Conservation (phyloP, 192 early-diverging fungal species). For the Backusella sp. region DNA sequence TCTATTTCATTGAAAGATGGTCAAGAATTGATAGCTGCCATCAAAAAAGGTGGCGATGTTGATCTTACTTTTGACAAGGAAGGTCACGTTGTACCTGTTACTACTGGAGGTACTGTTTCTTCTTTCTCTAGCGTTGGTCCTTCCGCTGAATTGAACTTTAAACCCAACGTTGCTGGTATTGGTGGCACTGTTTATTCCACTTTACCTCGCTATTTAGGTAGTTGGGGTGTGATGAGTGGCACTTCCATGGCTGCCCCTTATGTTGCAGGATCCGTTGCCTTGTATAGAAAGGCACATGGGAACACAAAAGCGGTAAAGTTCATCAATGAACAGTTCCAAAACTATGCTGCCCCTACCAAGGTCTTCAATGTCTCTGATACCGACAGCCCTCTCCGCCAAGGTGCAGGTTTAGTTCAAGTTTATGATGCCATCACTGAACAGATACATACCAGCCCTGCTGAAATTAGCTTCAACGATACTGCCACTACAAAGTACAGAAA, state of each 20-base stretch:
- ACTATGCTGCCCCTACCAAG: conserved; percentile 19
- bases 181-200: conserved; percentile 60
- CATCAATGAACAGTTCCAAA: conserved; percentile 37
- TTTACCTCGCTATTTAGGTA: conserved; percentile 43
- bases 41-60: conserved; percentile 26
- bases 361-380: not conserved
- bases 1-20: not conserved
- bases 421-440: conserved; percentile 38
- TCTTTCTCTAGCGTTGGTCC: conserved; percentile 70
- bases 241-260: conserved; percentile 92
- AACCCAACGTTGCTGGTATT: conserved; percentile 55
- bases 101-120: conserved; percentile 56
- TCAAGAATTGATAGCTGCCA: not conserved
- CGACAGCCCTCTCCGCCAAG: conserved; percentile 39
- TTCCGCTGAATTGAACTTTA: conserved; percentile 54
- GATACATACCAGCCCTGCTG: conserved; percentile 39
- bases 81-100: conserved; percentile 32
- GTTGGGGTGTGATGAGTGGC: conserved; percentile 68
- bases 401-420: conserved; percentile 57
- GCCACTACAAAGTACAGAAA: conserved; percentile 30
- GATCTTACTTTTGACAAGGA: conserved; percentile 50
- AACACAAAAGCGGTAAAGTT: conserved; percentile 24
- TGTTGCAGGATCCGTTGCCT: conserved; percentile 64
- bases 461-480: conserved; percentile 54
- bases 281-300: conserved; percentile 35